Base-by-base conservation (phyloP, 2,329 filamentous ascomycete genomes). In the Bertia moriformis region DNA sequence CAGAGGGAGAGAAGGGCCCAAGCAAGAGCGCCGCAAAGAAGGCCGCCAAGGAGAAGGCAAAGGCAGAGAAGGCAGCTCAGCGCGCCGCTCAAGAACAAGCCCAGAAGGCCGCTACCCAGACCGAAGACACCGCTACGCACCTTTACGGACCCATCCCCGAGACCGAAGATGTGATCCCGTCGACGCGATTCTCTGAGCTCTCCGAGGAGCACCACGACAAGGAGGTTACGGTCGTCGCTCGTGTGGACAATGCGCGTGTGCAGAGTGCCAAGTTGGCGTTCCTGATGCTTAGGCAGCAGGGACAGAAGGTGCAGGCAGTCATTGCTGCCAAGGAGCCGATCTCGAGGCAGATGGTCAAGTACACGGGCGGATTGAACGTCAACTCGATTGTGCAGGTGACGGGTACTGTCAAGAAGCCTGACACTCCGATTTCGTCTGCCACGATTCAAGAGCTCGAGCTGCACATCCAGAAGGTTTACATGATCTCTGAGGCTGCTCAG, bases 341-440 rank as follows among this genome's bases (percentile, higher is more conserved):
- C 41, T 67, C 65, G 13, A 67, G 70, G 53, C 73, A 78, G 55
- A 79, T 80, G 75, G 68, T 80, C 55, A 79, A 80, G 58, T 79
- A 69, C 58, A 66, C 66, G 18, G 65, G 65, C 35, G 65, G 58
- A 40, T 57, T 78, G 42, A 71, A 68, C 46, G 63, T 71, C 40
- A 73, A 78, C 57, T 74, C 69, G 19, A 68, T 73, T 37, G 65
- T 78, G 15, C 60, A 70, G 40, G 71, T 78, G 36, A 72, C 73
- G 19, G 75, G 72, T 47, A 48, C 72, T 15, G 67, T 78, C 42
- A 73, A 76, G 61, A 71, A 71, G 55, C 69, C 73, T 2, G 62
- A 66, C 40, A 71, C 75, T 44, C 69, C 71, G 2, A 69, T 79
- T 46, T 71, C 73, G 46, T 77, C 72, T 39, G 71, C 73, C 1